phyloP scores from a whole-genome alignment of 1,139 yeast species.

The Blastobotrys niveus region DNA sequence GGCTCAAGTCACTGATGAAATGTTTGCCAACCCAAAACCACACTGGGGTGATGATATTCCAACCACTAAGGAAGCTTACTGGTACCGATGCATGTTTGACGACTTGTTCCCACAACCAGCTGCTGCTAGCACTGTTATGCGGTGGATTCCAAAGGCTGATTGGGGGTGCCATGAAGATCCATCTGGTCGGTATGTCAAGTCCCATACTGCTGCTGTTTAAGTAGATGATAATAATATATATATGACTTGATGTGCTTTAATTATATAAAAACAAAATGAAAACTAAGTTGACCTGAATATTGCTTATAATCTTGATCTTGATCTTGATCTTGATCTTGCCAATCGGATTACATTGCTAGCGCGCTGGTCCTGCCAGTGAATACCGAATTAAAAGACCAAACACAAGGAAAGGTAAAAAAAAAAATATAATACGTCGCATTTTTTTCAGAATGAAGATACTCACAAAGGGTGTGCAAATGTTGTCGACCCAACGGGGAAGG shows the following conservation, averaged over 20 bases:
- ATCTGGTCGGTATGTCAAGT: constrained; percentile 91
- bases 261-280: neutral
- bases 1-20: constrained; percentile 77
- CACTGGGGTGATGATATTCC: constrained; percentile 97
- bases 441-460: too few relatives aligned
- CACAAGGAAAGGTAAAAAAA: too few relatives aligned
- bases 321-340: too few relatives aligned
- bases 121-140: constrained; percentile 94
- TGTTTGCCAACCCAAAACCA: constrained; percentile 81
- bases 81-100: constrained; percentile 96
- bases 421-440: too few relatives aligned
- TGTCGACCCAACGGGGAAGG: too few relatives aligned
- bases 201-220: constrained; percentile 45
- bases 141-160: constrained; percentile 99
- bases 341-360: too few relatives aligned
- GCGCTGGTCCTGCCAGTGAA: too few relatives aligned
- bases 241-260: too few relatives aligned
- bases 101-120: constrained; percentile 83
- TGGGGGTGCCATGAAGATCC: constrained; percentile 99
- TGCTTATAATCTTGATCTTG: neutral
- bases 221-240: too few relatives aligned
- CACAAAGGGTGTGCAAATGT: too few relatives aligned
- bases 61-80: constrained; percentile 96
- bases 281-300: neutral
- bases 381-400: too few relatives aligned